Base-by-base conservation (phyloP, 495 filamentous ascomycete species). In the Aspergillus nanangensis region DNA sequence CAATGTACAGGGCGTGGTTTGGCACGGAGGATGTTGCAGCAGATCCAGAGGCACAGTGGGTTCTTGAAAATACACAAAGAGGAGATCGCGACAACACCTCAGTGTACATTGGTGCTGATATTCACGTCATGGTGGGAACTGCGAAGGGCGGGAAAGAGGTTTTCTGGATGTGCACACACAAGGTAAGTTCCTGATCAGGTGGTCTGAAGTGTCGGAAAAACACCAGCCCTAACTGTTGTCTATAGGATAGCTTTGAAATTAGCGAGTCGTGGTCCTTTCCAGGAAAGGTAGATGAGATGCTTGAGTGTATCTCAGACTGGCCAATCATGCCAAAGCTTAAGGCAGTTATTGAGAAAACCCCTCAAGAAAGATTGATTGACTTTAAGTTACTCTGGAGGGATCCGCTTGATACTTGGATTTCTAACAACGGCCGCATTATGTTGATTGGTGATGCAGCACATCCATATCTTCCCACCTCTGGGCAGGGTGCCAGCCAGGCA, bases 381-480 rank as follows among this genome's bases (percentile, higher is more conserved):
- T 19, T 19, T 4, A 19, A 14, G 1, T 39, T 39, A 19, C 22
- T 39, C 20, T 19, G 15, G 5, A n/a, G 37, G 11, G 15, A 14
- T 5, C 37, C 37, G 15, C 22, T 39, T 11, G 22, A 39, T 11
- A 19, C 4, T 3, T 39, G 37, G 37, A 19, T 39, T 2, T 82
- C 70, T 67, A 60, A 65, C 8, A 60, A 66, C 1, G 66, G 53
- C 3, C 60, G 53, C 27, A 48, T 79, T 9, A 71, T 61, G 4
- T 53, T 80, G 1, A 38, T 82, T 3, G 78, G 78, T 1, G 78
- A 81, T 64, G 70, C 78, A 1, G 76, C 74, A 14, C 78, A 82
- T 59, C 77, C 76, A 4, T 78, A 79, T 45, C 48, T 63, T 17
- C 74, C 74, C 14, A 39, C 67, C 37, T 64, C 68, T 38, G 73